A percentile compares a stretch with the other conserved stretches of the same genome.
These are phyloP conservation scores for Stephania yunnanensis DNA, from an alignment of 164 flowering plant species.

Conservation along the genomic window DNA sequence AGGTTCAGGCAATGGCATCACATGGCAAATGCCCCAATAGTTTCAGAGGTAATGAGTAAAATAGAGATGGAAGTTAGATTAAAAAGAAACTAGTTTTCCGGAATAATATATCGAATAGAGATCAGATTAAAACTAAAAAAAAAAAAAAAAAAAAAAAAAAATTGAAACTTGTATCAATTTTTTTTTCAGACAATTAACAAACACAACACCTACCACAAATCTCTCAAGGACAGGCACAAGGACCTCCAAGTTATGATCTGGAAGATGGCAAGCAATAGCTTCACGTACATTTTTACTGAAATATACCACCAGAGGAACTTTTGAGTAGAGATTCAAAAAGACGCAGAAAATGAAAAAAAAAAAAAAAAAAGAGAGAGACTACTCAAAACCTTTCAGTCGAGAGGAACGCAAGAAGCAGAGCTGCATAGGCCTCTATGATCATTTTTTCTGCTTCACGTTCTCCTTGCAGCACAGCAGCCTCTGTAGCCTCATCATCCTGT, in stretches of 20 bases:
- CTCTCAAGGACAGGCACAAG: conserved; percentile 93
- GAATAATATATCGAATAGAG: too few species aligned
- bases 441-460: conserved; percentile 97
- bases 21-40: background rate
- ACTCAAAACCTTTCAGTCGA: conserved; percentile 74
- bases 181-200: background rate
- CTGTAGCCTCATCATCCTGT: conserved; percentile 78
- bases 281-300: conserved; percentile 59
- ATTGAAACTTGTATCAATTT: background rate
- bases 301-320: conserved; percentile 10
- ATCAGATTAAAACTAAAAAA: too few species aligned
- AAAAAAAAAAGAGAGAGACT: background rate
- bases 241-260: conserved; percentile 52
- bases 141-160: background rate
- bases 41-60: background rate
- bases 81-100: too few species aligned
- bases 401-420: conserved; percentile 91
- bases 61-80: background rate
- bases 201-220: conserved; percentile 73
- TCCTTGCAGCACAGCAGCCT: conserved; percentile 65
- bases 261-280: conserved; percentile 65
- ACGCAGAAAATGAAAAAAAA: background rate
- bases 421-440: conserved; percentile 93
- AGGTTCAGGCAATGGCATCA: background rate
- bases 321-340: conserved; percentile 1